These are phyloP conservation scores for Priceomyces carsonii DNA, from an alignment of 805 yeast species.

Conservation along the genomic window DNA sequence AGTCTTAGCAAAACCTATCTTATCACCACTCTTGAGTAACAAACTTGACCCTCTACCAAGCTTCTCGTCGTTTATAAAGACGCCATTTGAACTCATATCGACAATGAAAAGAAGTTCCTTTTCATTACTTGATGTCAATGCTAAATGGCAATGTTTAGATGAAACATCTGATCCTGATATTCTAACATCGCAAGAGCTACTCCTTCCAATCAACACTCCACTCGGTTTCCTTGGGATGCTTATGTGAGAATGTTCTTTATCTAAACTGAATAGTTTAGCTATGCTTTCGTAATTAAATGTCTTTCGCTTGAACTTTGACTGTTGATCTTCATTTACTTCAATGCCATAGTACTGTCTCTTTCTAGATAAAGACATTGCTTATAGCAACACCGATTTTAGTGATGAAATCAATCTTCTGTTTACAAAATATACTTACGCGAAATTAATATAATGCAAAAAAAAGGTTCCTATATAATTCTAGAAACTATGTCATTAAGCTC, in stretches of 20 bases:
- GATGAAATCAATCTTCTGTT: conserved; percentile 3
- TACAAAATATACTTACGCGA: conserved; percentile 4
- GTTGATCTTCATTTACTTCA: conserved; percentile 7
- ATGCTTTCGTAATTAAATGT: conserved; percentile 15
- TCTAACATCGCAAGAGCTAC: conserved; percentile 58
- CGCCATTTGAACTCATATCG: conserved; percentile 67
- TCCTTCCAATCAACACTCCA: conserved; percentile 48
- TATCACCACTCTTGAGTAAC: conserved; percentile 64
- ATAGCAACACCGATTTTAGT: not conserved
- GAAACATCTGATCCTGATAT: conserved; percentile 63
- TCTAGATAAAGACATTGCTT: conserved; percentile 23
- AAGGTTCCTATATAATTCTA: conserved; percentile 21
- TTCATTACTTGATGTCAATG: conserved; percentile 36
- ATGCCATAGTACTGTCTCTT: conserved; percentile 16
- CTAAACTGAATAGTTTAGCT: conserved; percentile 23
- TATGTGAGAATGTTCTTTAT: conserved; percentile 17
- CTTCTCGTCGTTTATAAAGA: conserved; percentile 59
- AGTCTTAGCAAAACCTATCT: conserved; percentile 53
- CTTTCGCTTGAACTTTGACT: conserved; percentile 9
- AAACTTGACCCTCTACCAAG: conserved; percentile 50
- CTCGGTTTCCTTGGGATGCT: conserved; percentile 20
- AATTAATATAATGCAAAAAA: not conserved
- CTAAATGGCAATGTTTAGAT: conserved; percentile 60
- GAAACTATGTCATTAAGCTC: conserved; percentile 28
- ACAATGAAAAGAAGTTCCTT: conserved; percentile 46